phyloP scores from a whole-genome alignment of 768 basidiomycete genomes.

The Boletus rufocinnamomeus region DNA sequence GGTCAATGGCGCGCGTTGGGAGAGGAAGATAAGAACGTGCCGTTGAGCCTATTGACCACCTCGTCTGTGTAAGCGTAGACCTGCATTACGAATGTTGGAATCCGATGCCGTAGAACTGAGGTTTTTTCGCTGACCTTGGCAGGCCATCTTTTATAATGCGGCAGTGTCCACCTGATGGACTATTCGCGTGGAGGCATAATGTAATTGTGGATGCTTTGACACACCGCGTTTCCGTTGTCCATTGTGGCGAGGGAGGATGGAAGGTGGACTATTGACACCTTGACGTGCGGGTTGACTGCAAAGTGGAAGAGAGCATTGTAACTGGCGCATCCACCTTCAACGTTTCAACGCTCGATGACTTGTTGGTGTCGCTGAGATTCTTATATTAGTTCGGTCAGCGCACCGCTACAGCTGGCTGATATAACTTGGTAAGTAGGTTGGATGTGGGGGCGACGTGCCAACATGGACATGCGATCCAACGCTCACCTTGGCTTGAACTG shows the following conservation, averaged over 20 bases:
- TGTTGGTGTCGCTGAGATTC: neutral
- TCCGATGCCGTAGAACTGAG: neutral
- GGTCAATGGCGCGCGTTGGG: neutral
- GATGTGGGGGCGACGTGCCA: neutral
- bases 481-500: neutral
- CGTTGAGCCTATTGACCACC: neutral
- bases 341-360: neutral
- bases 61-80: slow-evolving; percentile 4
- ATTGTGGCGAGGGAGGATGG: neutral
- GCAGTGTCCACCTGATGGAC: neutral
- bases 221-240: neutral
- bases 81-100: slow-evolving; percentile 1
- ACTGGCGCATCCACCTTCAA: neutral
- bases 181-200: neutral
- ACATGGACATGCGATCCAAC: neutral
- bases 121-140: neutral
- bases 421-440: neutral
- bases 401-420: neutral
- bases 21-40: neutral
- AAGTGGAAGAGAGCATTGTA: neutral
- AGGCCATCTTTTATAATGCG: slow-evolving; percentile 1
- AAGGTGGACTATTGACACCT: neutral
- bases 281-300: neutral
- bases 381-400: neutral
- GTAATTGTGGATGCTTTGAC: neutral